phyloP scores from a whole-genome alignment of 129 eudicot species.

The Escallonia herrerae region DNA sequence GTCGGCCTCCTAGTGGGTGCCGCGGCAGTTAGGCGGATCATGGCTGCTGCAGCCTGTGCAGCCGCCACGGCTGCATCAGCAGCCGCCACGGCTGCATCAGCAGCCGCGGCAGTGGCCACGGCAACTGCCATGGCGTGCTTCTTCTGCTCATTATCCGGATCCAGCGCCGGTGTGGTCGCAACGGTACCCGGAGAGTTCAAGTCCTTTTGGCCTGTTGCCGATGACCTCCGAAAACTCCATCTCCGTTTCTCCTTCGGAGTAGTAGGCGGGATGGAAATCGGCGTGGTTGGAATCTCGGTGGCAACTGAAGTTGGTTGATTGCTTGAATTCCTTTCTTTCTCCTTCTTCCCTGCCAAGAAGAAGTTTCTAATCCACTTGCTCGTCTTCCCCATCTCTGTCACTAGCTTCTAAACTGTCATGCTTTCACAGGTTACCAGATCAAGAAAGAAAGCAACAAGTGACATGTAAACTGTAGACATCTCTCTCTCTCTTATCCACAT shows the following conservation, averaged over 20 bases:
- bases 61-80: conserved; percentile 61
- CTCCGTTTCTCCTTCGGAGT: conserved; percentile 79
- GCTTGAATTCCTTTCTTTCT: conserved; percentile 27
- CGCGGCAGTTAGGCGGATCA: conserved; percentile 21
- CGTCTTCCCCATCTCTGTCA: conserved; percentile 78
- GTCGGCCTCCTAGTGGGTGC: neutral
- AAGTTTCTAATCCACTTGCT: conserved; percentile 72
- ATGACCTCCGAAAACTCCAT: conserved; percentile 93
- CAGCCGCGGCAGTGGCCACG: conserved; percentile 46
- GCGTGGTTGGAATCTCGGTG: conserved; percentile 37
- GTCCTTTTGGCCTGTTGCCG: conserved; percentile 32
- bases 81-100: conserved; percentile 54
- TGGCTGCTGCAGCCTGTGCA: conserved; percentile 47
- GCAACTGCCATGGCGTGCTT: conserved; percentile 49
- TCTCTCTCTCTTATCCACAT: conserved; percentile 5
- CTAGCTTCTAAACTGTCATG: conserved; percentile 16
- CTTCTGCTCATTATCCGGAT: conserved; percentile 38
- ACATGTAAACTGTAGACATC: conserved; percentile 27
- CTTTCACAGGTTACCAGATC: conserved; percentile 14
- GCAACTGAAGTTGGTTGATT: conserved; percentile 1
- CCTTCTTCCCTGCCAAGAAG: conserved; percentile 64
- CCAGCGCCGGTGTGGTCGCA: conserved; percentile 21
- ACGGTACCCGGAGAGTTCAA: conserved; percentile 16
- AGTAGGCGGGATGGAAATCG: conserved; percentile 34
- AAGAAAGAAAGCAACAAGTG: conserved; percentile 14